Conservation (phyloP, 2,329 filamentous ascomycete genomes). For the Apiospora arundinis region DNA sequence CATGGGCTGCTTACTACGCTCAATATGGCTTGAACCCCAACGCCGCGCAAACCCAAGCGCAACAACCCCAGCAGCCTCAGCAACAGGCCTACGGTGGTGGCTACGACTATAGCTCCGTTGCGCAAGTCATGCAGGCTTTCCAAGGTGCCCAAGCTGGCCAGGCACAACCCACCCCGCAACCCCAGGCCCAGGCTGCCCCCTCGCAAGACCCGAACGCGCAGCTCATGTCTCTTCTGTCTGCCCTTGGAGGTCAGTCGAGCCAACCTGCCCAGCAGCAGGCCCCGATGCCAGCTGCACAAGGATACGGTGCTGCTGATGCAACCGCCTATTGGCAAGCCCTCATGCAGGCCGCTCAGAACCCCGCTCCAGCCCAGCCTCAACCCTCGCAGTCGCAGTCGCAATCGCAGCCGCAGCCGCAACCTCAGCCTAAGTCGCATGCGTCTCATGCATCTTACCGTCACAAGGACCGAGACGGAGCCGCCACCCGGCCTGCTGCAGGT, state of each 20-base stretch:
- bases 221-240: constrained; percentile 36
- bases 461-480: constrained; percentile 43
- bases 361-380: constrained; percentile 27
- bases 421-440: constrained; percentile 16
- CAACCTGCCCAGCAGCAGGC: constrained; percentile 20
- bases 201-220: constrained; percentile 33
- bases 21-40: constrained; percentile 37
- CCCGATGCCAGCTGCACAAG: neutral
- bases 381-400: constrained; percentile 36
- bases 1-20: constrained; percentile 50
- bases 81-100: neutral
- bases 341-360: neutral
- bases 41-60: neutral
- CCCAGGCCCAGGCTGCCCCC: constrained; percentile 27
- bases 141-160: constrained; percentile 22
- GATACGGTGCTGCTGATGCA: neutral
- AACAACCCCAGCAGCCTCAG: neutral
- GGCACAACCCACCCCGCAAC: constrained; percentile 28
- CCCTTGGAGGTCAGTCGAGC: constrained; percentile 29
- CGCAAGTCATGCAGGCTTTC: constrained; percentile 19
- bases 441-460: constrained; percentile 9
- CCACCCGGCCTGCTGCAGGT: neutral
- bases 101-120: neutral
- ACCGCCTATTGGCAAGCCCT: constrained; percentile 12
- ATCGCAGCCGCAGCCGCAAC: neutral